These are phyloP conservation scores for Podila verticillata DNA, from an alignment of 192 early-diverging fungal genomes.

Conservation along the genomic window DNA sequence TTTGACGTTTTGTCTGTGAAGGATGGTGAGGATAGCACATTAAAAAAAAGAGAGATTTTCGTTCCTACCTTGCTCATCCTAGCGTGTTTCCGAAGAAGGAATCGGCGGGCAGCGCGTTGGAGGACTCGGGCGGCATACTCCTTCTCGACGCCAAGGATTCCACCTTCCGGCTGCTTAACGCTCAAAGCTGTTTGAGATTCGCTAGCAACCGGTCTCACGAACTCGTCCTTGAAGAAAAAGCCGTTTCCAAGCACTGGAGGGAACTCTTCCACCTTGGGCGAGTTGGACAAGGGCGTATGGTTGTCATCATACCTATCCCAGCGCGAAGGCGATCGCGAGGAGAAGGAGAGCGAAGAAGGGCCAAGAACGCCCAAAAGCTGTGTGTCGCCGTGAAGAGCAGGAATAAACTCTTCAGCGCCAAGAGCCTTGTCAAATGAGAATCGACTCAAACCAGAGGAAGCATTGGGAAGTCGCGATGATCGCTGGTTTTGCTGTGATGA, in stretches of 20 bases:
- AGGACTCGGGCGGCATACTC: constrained; percentile 19
- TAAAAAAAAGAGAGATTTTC: background rate
- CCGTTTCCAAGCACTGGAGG: background rate
- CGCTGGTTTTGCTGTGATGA: constrained; percentile 14
- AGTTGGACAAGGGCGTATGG: constrained; percentile 19
- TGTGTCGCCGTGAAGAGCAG: background rate
- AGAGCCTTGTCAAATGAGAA: constrained; percentile 20
- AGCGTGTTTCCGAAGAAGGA: constrained; percentile 25
- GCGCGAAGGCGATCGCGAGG: constrained; percentile 7
- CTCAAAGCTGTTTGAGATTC: background rate
- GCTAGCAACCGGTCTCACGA: background rate
- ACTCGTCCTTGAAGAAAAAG: no score
- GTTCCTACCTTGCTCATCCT: constrained; percentile 7
- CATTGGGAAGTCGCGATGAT: constrained; percentile 24
- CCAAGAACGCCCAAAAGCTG: background rate
- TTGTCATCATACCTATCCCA: constrained; percentile 25
- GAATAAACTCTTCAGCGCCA: constrained; percentile 3
- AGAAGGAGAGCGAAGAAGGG: constrained; percentile 5
- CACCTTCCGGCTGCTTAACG: constrained; percentile 16
- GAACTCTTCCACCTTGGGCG: constrained; percentile 22
- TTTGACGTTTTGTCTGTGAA: background rate
- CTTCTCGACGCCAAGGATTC: constrained; percentile 7
- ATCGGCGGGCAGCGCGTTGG: constrained; percentile 50
- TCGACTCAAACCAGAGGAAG: constrained; percentile 4
- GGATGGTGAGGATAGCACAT: background rate